phyloP scores from a whole-genome alignment of 1,284 basidiomycete genomes.

The Ganoderma leucocontextum region DNA sequence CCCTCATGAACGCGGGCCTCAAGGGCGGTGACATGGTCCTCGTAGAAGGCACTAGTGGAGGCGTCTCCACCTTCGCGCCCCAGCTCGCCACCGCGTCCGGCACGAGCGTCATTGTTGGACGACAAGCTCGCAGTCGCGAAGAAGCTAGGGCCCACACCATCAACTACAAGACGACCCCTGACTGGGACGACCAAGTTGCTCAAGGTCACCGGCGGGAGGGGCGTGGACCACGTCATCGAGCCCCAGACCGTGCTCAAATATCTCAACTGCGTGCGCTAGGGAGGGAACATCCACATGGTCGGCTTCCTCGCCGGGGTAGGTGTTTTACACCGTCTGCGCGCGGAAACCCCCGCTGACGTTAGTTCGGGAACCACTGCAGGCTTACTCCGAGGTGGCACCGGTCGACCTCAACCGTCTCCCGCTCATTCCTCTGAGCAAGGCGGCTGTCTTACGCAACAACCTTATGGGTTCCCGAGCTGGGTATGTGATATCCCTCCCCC shows the following conservation, averaged over 20 bases:
- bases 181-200: constrained; percentile 50
- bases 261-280: constrained; percentile 43
- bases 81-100: constrained; percentile 50
- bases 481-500: constrained; percentile 21
- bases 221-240: constrained; percentile 53
- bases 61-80: constrained; percentile 45
- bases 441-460: constrained; percentile 40
- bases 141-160: constrained; percentile 43
- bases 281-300: constrained; percentile 49
- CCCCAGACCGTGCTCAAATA: constrained; percentile 46
- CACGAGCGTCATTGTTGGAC: constrained; percentile 48
- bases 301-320: constrained; percentile 45
- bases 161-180: constrained; percentile 46
- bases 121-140: constrained; percentile 46
- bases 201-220: constrained; percentile 40
- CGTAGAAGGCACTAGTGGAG: constrained; percentile 50
- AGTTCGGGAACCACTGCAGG: neutral
- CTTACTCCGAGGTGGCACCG: neutral
- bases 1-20: constrained; percentile 41
- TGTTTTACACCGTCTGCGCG: neutral
- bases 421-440: constrained; percentile 25
- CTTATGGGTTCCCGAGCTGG: constrained; percentile 46
- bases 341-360: neutral
- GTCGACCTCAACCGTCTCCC: constrained; percentile 2
- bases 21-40: constrained; percentile 45